Evolutionary conservation across 228 moss, liverwort and hornwort species (phyloP), one percentile per base, ranked within the genome.

Genomic region (Sphagnum magellanicum): DNA sequence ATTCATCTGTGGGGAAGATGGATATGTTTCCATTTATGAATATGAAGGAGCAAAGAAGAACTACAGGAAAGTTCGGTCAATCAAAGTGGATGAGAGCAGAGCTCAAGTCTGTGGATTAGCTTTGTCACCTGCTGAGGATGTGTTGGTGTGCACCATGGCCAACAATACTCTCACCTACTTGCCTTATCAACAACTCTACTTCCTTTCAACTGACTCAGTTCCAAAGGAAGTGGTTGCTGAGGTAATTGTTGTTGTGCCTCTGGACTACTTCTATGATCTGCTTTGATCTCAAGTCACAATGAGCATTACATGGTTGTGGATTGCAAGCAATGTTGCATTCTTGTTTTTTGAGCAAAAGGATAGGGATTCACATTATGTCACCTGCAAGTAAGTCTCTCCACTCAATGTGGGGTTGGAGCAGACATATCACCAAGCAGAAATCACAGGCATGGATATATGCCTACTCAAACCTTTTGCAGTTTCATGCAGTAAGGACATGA

Each of bases 381-480:
- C 32, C 2, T 32, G 32, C 32, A 32, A 32, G 32, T 32, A 32
- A 32, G 32, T 32, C 32, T 32, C 32, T 32, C 32, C 1, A 2
- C 32, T 32, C 32, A 32, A 32, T 64, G 50, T 6, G 76, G 74
- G 62, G 68, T 79, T 72, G 59, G 13, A 67, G 69, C 81, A 93
- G 89, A 79, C 80, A 4, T 91, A 83, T 69, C 93, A 93, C 65
- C 77, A 79, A 63, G 72, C 76, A 32, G 77, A 10, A 60, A 89
- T 93, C 16, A 91, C 89, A 53, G 89, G 91, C 63, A 79, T 93
- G 81, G 91, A 87, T 80, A 84, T 83, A 3, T 91, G 87, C 60
- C 74, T 83, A 55, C 78, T 90, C 63, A 93, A 93, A 75, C 89
- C 93, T 68, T 76, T 93, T 62, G 91, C 76, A 61, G 89, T 89